Percentiles rank a stretch among this genome's conserved stretches.
These are phyloP conservation scores for Hyphopichia fennica DNA, from an alignment of 1,139 yeast species.

Conservation along the genomic window DNA sequence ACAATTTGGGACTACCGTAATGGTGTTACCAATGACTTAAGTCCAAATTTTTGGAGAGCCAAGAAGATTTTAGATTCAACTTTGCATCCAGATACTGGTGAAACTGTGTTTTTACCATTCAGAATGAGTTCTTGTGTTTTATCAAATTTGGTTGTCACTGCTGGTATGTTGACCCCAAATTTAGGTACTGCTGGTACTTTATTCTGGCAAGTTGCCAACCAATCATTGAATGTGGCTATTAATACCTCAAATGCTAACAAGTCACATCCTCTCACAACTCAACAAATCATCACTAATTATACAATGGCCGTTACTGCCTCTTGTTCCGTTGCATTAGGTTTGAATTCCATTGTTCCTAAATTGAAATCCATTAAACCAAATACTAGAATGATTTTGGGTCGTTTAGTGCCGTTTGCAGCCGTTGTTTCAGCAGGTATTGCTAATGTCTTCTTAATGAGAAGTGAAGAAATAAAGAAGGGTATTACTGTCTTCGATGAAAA, in stretches of 20 bases:
- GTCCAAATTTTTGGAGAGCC: constrained; percentile 87
- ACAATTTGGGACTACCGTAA: constrained; percentile 70
- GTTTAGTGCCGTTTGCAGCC: constrained; percentile 96
- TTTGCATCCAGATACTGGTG: constrained; percentile 94
- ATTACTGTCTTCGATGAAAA: constrained; percentile 65
- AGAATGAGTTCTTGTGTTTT: constrained; percentile 96
- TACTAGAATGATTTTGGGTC: constrained; percentile 69
- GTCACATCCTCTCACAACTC: constrained; percentile 81
- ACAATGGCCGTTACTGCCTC: constrained; percentile 90
- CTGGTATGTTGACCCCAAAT: constrained; percentile 96
- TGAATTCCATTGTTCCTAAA: constrained; percentile 83
- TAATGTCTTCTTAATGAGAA: constrained; percentile 92
- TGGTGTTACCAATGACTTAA: constrained; percentile 62
- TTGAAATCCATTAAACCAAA: constrained; percentile 65
- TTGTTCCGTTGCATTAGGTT: constrained; percentile 91
- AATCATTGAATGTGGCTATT: constrained; percentile 92
- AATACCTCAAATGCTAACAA: constrained; percentile 96
- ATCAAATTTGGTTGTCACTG: constrained; percentile 90
- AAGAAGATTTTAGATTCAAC: constrained; percentile 85
- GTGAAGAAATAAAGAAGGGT: constrained; percentile 90
- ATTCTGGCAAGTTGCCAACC: constrained; percentile 98
- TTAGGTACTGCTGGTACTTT: constrained; percentile 86
- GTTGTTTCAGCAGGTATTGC: constrained; percentile 96
- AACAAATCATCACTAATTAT: constrained; percentile 76
- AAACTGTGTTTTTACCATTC: constrained; percentile 86